Evolutionary conservation across 495 filamentous ascomycete species (phyloP), one percentile per base, ranked within the genome.

Genomic region (Astrocystis sublimbata): DNA sequence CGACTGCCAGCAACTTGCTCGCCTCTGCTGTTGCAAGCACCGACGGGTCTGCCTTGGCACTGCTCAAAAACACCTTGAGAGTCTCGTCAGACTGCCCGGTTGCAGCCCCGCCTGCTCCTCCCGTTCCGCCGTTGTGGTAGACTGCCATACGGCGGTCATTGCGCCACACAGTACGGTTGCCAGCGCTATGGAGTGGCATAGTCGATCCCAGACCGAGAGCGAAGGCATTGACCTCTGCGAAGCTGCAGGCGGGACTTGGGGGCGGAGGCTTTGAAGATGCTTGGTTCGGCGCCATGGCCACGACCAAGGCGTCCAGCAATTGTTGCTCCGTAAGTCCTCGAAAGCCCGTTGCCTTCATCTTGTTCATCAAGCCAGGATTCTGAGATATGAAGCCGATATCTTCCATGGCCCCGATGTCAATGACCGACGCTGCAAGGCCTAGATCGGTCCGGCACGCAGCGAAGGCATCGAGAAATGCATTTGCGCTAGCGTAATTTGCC

Each of bases 401-500:
- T 17, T 71, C 69, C n/a, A 81, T 67, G 1, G 68, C 65, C 4
- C 77, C 70, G n/a, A 80, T 70, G 43, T 75, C 64, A 24, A 81
- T 49, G 0, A 68, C 68, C 1, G 77, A 73, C 0, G 71, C 71
- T 1, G 65, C 36, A 1, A 80, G 66, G 1, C 72, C 68, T 1
- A 71, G 58, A 1, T 28, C 35, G 9, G 68, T 65, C 0, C 78
- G 71, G 53, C 77, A 78, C 7, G 62, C 61, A 1, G 67, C 68
- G 17, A 82, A 72, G 1, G 75, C 68, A 28, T 81, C 80, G 6
- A 77, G 59, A 65, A 73, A 81, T 2, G 73, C 65, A 31, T 73
- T 76, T 1, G 55, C 77, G 1, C 72, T 70, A 4, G 68, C 66
- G 51, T 81, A 80, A 64, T 77, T 78, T 5, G 73, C 68, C 58